Conservation (phyloP, 2,329 filamentous ascomycete species). For the Scytalidium sp. region DNA sequence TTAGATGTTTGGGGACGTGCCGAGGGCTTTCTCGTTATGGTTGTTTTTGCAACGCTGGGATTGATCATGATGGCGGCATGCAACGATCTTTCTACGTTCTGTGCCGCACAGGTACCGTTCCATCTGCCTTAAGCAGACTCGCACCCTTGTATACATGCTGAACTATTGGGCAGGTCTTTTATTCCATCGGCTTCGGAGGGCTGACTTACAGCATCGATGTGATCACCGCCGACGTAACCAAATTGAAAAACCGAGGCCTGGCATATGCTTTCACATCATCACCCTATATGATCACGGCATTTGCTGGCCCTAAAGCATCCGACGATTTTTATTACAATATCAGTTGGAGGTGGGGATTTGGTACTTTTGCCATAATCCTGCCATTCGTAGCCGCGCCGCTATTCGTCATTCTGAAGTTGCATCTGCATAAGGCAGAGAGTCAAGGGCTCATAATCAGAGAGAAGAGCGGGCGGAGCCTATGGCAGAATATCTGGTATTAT, state of each 20-base stretch:
- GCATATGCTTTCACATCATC: constrained; percentile 57
- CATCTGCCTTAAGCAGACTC: background rate
- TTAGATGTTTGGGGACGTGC: constrained; percentile 67
- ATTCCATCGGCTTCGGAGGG: constrained; percentile 59
- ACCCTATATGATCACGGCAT: constrained; percentile 65
- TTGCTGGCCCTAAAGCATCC: constrained; percentile 56
- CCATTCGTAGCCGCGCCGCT: constrained; percentile 59
- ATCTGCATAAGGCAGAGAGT: constrained; percentile 20
- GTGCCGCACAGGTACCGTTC: constrained; percentile 36
- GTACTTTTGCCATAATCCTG: constrained; percentile 61
- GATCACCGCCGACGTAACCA: constrained; percentile 65
- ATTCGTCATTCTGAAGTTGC: constrained; percentile 41
- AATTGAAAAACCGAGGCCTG: constrained; percentile 56
- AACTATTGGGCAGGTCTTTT: constrained; percentile 51
- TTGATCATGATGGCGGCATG: constrained; percentile 66
- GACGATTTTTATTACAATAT: constrained; percentile 48
- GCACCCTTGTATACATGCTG: constrained; percentile 1
- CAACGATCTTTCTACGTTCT: constrained; percentile 55
- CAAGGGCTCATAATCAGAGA: constrained; percentile 16
- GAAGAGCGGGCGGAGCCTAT: constrained; percentile 16
- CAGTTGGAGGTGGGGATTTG: constrained; percentile 67
- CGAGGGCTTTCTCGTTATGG: constrained; percentile 59
- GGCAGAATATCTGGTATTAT: constrained; percentile 32
- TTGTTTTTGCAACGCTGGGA: constrained; percentile 47
- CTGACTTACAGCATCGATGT: constrained; percentile 59